phyloP scores from a whole-genome alignment of 768 basidiomycete genomes.

The Porphyrellus cyaneotinctus region DNA sequence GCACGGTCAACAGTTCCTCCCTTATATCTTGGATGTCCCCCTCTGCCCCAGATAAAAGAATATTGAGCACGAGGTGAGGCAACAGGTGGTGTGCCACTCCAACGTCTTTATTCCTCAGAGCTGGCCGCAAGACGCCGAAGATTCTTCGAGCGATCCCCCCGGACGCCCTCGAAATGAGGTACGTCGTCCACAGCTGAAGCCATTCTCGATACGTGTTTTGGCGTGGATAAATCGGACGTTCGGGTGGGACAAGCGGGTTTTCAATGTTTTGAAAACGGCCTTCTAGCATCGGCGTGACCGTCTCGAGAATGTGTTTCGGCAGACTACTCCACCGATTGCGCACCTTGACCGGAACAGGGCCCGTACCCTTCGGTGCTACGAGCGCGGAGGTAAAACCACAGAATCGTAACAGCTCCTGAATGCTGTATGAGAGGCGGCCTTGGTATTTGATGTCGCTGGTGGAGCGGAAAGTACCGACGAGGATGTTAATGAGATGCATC shows the following conservation, averaged over 20 bases:
- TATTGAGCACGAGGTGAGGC: slow-evolving; percentile 86
- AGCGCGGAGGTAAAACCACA: slow-evolving; percentile 84
- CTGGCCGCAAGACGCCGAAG: slow-evolving; percentile 74
- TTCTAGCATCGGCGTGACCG: slow-evolving; percentile 78
- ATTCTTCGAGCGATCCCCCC: slow-evolving; percentile 58
- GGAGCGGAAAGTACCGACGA: slow-evolving; percentile 87
- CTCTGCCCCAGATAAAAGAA: slow-evolving; percentile 71
- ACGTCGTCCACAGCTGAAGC: slow-evolving; percentile 85
- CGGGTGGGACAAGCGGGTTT: slow-evolving; percentile 35
- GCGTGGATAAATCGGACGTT: slow-evolving; percentile 75
- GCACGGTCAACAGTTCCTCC: slow-evolving; percentile 71
- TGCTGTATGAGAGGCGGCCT: slow-evolving; percentile 80
- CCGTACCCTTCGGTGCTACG: slow-evolving; percentile 47
- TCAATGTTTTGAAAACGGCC: slow-evolving; percentile 56
- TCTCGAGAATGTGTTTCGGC: slow-evolving; percentile 81
- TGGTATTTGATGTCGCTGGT: slow-evolving; percentile 95
- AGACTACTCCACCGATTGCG: slow-evolving; percentile 75
- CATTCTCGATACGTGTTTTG: slow-evolving; percentile 91
- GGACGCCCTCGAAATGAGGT: slow-evolving; percentile 68
- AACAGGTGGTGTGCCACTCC: slow-evolving; percentile 89
- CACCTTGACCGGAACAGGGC: slow-evolving; percentile 57
- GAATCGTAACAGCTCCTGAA: slow-evolving; percentile 85
- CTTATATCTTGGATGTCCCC: slow-evolving; percentile 62
- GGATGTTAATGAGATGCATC: slow-evolving; percentile 79
- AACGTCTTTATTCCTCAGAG: slow-evolving; percentile 84